phyloP scores from a whole-genome alignment of 2,329 filamentous ascomycete species.

The Aspergillus calidoustus region DNA sequence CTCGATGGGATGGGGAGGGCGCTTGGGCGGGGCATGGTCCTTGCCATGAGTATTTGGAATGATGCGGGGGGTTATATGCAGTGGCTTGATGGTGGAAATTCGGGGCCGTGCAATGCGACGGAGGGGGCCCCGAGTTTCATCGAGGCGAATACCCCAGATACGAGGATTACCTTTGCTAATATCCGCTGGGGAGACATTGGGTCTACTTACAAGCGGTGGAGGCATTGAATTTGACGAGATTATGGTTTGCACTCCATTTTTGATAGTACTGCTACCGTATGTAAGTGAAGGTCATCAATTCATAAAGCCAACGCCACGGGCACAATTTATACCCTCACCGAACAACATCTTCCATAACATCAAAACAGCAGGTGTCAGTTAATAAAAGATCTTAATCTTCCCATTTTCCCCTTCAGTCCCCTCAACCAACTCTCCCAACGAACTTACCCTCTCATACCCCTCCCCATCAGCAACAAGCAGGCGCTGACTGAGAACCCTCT shows the following conservation, averaged over 20 bases:
- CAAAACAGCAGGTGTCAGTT: not conserved
- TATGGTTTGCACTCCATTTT: too few species aligned
- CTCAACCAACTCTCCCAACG: not conserved
- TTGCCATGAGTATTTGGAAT: conserved; percentile 65
- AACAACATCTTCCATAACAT: not conserved
- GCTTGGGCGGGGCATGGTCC: conserved; percentile 61
- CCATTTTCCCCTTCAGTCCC: not conserved
- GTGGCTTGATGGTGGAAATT: conserved; percentile 58
- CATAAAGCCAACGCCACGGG: not conserved
- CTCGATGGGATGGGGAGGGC: conserved; percentile 59
- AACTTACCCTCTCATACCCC: not conserved
- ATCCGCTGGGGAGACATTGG: conserved; percentile 66
- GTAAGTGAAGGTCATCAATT: not conserved
- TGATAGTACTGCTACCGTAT: not conserved
- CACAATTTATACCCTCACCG: not conserved
- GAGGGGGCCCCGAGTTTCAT: conserved; percentile 59
- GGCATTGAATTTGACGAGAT: too few species aligned
- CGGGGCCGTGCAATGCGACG: conserved; percentile 60
- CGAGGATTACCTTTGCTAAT: conserved; percentile 60
- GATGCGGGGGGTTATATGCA: conserved; percentile 59
- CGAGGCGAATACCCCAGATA: conserved; percentile 51
- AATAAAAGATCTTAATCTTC: not conserved
- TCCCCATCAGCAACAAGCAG: not conserved
- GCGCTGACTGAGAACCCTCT: not conserved
- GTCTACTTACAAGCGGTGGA: conserved; percentile 47